Evolutionary conservation across 192 early-diverging fungal species (phyloP).

Genomic region (Rhizoclosmatium globosum): DNA sequence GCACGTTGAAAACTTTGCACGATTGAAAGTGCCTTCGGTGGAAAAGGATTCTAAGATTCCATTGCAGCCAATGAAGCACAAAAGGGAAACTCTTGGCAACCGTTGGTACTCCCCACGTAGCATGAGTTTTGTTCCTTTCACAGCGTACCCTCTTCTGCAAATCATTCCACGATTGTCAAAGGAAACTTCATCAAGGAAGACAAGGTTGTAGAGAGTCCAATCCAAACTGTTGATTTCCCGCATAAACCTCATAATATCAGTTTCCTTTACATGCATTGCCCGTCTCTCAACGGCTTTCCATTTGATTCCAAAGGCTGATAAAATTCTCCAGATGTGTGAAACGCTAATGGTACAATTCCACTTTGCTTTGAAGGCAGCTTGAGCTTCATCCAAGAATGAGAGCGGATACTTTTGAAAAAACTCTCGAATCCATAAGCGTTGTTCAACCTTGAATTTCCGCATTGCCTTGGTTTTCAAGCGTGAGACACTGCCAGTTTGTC

Average conservation of each 20-base stretch:
- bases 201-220: constrained; percentile 24
- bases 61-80: constrained; percentile 14
- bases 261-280: constrained; percentile 15
- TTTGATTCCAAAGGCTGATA: constrained; percentile 5
- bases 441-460: constrained; percentile 3
- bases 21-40: constrained; percentile 28
- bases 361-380: neutral
- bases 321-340: constrained; percentile 11
- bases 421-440: neutral
- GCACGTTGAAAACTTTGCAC: constrained; percentile 8
- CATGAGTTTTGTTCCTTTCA: constrained; percentile 28
- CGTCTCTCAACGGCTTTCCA: neutral
- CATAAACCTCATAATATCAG: constrained; percentile 6
- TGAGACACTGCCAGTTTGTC: neutral
- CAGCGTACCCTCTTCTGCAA: constrained; percentile 21
- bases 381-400: constrained; percentile 8
- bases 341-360: neutral
- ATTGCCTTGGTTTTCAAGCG: neutral
- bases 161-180: constrained; percentile 36
- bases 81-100: neutral
- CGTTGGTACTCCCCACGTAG: constrained; percentile 7
- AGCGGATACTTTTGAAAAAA: neutral
- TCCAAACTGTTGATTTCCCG: constrained; percentile 12
- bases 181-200: constrained; percentile 42
- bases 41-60: constrained; percentile 23